Evolutionary conservation across 2,329 filamentous ascomycete species (phyloP).

Genomic region (Cordyceps cicadae): DNA sequence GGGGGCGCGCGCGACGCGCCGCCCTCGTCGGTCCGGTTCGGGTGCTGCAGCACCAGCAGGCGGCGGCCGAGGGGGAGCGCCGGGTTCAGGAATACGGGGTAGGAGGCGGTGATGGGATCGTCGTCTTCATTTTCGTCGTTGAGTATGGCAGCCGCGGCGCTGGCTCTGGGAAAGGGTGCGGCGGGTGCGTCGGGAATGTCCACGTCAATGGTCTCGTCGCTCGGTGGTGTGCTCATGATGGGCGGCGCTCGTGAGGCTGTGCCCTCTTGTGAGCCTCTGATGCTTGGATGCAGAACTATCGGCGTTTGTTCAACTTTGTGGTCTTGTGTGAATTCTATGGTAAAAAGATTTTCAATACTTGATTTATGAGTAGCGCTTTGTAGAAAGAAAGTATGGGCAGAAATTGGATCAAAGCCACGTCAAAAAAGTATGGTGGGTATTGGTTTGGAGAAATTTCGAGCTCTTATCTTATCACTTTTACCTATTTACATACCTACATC

Average conservation of each 20-base stretch:
- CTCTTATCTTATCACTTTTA: slow-evolving; percentile 19
- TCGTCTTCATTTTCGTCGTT: slow-evolving; percentile 30
- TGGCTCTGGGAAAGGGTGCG: not conserved
- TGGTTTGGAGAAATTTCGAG: slow-evolving; percentile 9
- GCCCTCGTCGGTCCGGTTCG: slow-evolving; percentile 58
- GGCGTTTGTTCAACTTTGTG: not conserved
- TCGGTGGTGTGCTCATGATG: not conserved
- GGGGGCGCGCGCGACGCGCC: slow-evolving; percentile 32
- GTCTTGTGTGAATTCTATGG: not conserved
- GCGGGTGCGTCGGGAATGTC: slow-evolving; percentile 6
- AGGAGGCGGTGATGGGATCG: slow-evolving; percentile 65
- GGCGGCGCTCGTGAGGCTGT: not conserved
- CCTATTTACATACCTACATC: no score
- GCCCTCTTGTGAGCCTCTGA: not conserved
- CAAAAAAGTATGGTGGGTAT: not conserved
- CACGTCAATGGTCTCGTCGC: not conserved
- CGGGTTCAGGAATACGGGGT: slow-evolving; percentile 81
- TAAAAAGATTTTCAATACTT: not conserved
- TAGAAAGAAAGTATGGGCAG: not conserved
- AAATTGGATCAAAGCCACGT: not conserved
- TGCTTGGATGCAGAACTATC: not conserved
- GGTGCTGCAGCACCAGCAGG: slow-evolving; percentile 81
- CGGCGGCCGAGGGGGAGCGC: slow-evolving; percentile 52
- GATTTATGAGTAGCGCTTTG: not conserved
- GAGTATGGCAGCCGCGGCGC: not conserved